Conservation (phyloP, 805 yeast species). For the Kazachstania viticola region DNA sequence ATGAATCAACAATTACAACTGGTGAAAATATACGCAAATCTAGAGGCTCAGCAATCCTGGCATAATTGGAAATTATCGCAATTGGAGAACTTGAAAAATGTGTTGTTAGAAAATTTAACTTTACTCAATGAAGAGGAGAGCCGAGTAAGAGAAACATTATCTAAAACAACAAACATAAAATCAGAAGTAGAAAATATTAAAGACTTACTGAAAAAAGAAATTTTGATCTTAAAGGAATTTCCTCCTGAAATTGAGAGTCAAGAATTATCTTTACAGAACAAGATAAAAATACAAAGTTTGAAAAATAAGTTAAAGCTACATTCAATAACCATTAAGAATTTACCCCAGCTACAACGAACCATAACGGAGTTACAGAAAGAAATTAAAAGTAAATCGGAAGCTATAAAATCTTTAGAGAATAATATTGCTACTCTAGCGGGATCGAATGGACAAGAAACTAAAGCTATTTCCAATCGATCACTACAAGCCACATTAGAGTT, state of each 20-base stretch:
- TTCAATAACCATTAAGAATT: constrained; percentile 5
- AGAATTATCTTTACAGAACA: constrained; percentile 7
- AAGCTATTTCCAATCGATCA: no score
- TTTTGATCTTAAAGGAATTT: constrained; percentile 10
- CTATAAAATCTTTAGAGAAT: no score
- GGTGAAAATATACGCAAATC: constrained; percentile 39
- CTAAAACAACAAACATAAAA: constrained; percentile 6
- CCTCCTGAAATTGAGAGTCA: constrained; percentile 5
- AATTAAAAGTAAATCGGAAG: no score
- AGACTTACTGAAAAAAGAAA: constrained; percentile 12
- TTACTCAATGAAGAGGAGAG: constrained; percentile 17
- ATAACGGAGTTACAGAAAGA: no score
- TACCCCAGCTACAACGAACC: constrained; percentile 2
- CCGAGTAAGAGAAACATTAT: constrained; percentile 9
- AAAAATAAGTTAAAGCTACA: constrained; percentile 8
- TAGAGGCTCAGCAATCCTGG: constrained; percentile 47
- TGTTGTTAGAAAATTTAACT: constrained; percentile 18
- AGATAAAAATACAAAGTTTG: constrained; percentile 10
- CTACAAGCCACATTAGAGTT: no score
- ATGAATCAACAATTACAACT: constrained; percentile 39
- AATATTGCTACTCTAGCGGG: no score
- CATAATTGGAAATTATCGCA: constrained; percentile 50
- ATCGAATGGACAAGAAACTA: no score
- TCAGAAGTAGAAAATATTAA: constrained; percentile 8
- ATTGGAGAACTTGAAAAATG: constrained; percentile 32